Evolutionary conservation across 164 flowering plant species (phyloP).

Genomic region (Stephania japonica): DNA sequence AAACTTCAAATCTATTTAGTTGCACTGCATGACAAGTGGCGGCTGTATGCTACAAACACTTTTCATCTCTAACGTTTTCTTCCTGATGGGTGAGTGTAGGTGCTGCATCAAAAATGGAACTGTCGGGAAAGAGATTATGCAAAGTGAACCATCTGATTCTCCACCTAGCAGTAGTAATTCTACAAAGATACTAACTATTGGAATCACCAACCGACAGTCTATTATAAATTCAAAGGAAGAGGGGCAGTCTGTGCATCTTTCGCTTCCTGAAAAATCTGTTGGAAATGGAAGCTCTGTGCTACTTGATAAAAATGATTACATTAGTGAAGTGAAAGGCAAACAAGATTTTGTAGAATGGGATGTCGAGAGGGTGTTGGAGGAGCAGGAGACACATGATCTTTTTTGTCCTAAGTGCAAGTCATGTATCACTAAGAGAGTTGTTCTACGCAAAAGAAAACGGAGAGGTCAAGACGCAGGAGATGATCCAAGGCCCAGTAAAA

Average conservation of each 20-base stretch:
- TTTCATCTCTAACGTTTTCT: constrained; percentile 2
- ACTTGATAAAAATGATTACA: constrained; percentile 12
- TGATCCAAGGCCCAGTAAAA: constrained; percentile 31
- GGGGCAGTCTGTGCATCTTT: constrained; percentile 9
- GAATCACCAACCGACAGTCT: constrained; percentile 4
- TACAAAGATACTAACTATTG: constrained; percentile 12
- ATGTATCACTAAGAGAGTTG: constrained; percentile 69
- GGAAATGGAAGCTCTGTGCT: constrained; percentile 11
- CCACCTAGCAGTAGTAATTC: constrained; percentile 7
- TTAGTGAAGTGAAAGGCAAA: constrained; percentile 20
- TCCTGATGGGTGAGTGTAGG: constrained; percentile 22
- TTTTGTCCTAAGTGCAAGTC: constrained; percentile 78
- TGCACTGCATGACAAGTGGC: not conserved
- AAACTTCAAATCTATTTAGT: not conserved
- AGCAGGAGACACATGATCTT: constrained; percentile 79
- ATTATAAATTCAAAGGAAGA: constrained; percentile 15
- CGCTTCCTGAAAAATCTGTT: constrained; percentile 13
- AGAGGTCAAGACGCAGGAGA: constrained; percentile 11
- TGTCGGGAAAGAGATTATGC: constrained; percentile 13
- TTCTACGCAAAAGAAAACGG: constrained; percentile 56
- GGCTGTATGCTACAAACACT: not conserved
- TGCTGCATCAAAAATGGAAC: constrained; percentile 17
- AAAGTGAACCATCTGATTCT: constrained; percentile 13
- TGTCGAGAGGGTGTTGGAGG: constrained; percentile 53
- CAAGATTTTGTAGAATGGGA: constrained; percentile 38